A percentile compares a stretch with the other conserved stretches of the same genome.
Conservation (phyloP, 805 yeast genomes). For the Cyberlindnera maritima region DNA sequence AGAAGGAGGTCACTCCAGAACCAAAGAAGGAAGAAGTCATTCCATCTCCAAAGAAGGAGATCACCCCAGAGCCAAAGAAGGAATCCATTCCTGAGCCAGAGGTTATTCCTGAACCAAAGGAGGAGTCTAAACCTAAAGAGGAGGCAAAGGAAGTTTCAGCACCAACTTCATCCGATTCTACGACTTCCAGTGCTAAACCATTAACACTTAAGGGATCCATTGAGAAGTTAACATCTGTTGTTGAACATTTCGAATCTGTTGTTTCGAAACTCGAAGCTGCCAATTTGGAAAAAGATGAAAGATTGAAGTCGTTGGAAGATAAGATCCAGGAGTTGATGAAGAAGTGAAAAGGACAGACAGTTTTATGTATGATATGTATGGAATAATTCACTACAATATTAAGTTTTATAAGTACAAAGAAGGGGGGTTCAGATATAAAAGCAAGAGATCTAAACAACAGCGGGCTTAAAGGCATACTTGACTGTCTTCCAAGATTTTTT, state of each 20-base stretch:
- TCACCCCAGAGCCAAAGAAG: slow-evolving; percentile 14
- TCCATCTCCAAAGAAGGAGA: slow-evolving; percentile 16
- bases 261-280: slow-evolving; percentile 49
- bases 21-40: slow-evolving; percentile 19
- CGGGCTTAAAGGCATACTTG: slow-evolving; percentile 2
- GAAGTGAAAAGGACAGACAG: slow-evolving; percentile 29
- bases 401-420: neutral
- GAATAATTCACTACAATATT: too few species aligned
- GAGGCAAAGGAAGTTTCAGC: neutral
- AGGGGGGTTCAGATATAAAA: too few species aligned
- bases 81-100: too few species aligned
- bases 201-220: slow-evolving; percentile 71
- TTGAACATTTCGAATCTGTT: slow-evolving; percentile 53
- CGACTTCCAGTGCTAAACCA: slow-evolving; percentile 33
- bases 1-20: slow-evolving; percentile 17
- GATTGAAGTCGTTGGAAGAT: slow-evolving; percentile 53
- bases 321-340: slow-evolving; percentile 56
- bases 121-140: slow-evolving; percentile 17
- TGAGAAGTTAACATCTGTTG: slow-evolving; percentile 60
- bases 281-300: slow-evolving; percentile 63
- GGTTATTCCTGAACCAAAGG: slow-evolving; percentile 19
- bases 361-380: too few species aligned
- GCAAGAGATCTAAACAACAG: too few species aligned
- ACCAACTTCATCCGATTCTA: slow-evolving; percentile 15
- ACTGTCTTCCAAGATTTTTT: neutral